phyloP scores from a whole-genome alignment of 164 flowering plant species.

The Sedum album region DNA sequence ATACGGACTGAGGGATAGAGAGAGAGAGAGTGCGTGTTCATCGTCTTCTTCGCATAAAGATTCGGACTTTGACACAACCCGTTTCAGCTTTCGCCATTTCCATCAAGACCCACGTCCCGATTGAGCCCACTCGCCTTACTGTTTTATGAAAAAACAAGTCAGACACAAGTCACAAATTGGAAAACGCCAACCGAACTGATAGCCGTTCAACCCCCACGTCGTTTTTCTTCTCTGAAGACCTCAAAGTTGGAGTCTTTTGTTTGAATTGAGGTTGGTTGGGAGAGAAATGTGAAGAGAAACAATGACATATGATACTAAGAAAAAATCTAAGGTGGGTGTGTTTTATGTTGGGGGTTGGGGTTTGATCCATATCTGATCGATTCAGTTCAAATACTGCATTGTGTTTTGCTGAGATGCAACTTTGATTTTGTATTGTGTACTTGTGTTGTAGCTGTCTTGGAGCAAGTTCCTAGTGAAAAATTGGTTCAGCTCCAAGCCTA shows the following conservation, averaged over 20 bases:
- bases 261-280: neutral
- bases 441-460: constrained; percentile 60
- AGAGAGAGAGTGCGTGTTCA: neutral
- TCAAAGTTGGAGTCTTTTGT: neutral
- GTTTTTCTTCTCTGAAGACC: constrained; percentile 11
- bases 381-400: constrained; percentile 5
- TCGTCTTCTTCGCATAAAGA: neutral
- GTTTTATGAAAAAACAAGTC: neutral
- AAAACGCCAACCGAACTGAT: constrained; percentile 23
- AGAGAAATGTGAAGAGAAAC: constrained; percentile 29
- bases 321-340: constrained; percentile 56
- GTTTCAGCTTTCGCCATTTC: neutral
- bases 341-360: no score
- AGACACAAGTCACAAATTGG: neutral
- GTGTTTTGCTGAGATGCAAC: constrained; percentile 1
- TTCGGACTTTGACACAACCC: neutral
- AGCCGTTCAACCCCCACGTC: constrained; percentile 15
- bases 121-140: neutral
- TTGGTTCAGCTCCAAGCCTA: no score
- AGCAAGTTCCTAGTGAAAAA: constrained; percentile 44
- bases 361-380: no score
- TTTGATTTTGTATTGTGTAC: neutral
- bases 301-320: constrained; percentile 46
- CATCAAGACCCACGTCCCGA: constrained; percentile 2
- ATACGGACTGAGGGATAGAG: no score